A percentile compares a stretch with the other conserved stretches of the same genome.
Evolutionary conservation across 2,329 filamentous ascomycete genomes (phyloP).

Genomic region (Diaporthe citriasiana): DNA sequence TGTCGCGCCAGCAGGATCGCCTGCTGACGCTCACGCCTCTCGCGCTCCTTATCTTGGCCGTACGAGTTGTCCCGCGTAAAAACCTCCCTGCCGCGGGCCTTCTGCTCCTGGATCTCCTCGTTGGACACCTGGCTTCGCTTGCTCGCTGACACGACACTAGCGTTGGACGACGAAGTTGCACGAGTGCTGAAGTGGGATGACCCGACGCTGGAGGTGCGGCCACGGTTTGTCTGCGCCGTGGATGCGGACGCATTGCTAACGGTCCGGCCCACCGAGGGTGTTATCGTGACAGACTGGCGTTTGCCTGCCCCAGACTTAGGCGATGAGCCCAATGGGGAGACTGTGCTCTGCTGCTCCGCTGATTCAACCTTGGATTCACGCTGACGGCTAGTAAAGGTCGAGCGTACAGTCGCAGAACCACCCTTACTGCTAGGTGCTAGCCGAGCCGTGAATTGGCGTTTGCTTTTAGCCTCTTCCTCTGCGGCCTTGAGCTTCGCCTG

Average conservation of each 20-base stretch:
- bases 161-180: slow-evolving; percentile 62
- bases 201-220: slow-evolving; percentile 49
- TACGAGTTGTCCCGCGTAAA: slow-evolving; percentile 66
- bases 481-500: slow-evolving; percentile 68
- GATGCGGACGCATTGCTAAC: slow-evolving; percentile 45
- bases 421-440: slow-evolving; percentile 64
- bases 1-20: slow-evolving; percentile 69
- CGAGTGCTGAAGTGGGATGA: slow-evolving; percentile 51
- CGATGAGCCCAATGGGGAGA: slow-evolving; percentile 37
- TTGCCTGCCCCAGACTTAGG: slow-evolving; percentile 42
- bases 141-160: slow-evolving; percentile 54
- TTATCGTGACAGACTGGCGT: slow-evolving; percentile 39
- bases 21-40: slow-evolving; percentile 67
- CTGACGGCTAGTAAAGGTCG: slow-evolving; percentile 66
- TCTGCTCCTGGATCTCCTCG: slow-evolving; percentile 66
- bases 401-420: slow-evolving; percentile 61
- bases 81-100: slow-evolving; percentile 67
- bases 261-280: slow-evolving; percentile 34
- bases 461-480: slow-evolving; percentile 72
- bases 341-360: slow-evolving; percentile 18
- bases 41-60: slow-evolving; percentile 63
- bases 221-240: slow-evolving; percentile 44
- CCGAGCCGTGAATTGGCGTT: slow-evolving; percentile 74
- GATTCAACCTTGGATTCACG: slow-evolving; percentile 35
- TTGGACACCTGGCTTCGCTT: slow-evolving; percentile 64